Evolutionary conservation across 2,329 filamentous ascomycete genomes (phyloP).

Genomic region (Alternaria consortialis): DNA sequence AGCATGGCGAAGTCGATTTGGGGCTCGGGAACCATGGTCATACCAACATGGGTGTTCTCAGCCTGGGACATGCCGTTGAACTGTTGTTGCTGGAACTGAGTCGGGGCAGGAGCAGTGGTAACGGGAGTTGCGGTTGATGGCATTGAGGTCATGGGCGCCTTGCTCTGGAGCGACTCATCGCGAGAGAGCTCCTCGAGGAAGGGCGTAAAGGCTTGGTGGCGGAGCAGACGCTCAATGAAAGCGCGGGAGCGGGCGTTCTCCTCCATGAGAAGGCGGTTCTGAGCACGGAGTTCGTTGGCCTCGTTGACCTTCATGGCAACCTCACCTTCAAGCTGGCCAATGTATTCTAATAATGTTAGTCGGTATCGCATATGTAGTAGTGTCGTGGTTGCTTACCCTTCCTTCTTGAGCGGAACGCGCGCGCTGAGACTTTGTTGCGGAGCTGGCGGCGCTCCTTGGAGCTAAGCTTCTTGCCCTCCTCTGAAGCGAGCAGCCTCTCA

Average conservation of each 20-base stretch:
- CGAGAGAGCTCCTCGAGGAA: conserved; percentile 57
- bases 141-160: conserved; percentile 42
- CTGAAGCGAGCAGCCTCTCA: conserved; percentile 89
- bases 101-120: conserved; percentile 54
- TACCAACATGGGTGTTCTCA: conserved; percentile 71
- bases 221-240: conserved; percentile 77
- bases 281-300: conserved; percentile 77
- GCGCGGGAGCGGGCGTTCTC: conserved; percentile 87
- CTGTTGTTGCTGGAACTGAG: conserved; percentile 63
- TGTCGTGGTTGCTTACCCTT: conserved; percentile 75
- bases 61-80: conserved; percentile 57
- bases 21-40: conserved; percentile 85
- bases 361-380: neutral
- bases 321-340: conserved; percentile 90
- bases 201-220: conserved; percentile 59
- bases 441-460: conserved; percentile 96
- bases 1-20: conserved; percentile 78
- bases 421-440: conserved; percentile 98
- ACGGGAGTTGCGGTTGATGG: conserved; percentile 41
- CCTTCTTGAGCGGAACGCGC: conserved; percentile 95
- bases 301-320: conserved; percentile 85
- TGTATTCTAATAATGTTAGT: conserved; percentile 83
- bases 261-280: conserved; percentile 83
- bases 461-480: conserved; percentile 98
- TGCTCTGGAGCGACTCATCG: conserved; percentile 47